These are phyloP conservation scores for Amylocystis lapponica DNA, from an alignment of 768 basidiomycete species.

Conservation along the genomic window DNA sequence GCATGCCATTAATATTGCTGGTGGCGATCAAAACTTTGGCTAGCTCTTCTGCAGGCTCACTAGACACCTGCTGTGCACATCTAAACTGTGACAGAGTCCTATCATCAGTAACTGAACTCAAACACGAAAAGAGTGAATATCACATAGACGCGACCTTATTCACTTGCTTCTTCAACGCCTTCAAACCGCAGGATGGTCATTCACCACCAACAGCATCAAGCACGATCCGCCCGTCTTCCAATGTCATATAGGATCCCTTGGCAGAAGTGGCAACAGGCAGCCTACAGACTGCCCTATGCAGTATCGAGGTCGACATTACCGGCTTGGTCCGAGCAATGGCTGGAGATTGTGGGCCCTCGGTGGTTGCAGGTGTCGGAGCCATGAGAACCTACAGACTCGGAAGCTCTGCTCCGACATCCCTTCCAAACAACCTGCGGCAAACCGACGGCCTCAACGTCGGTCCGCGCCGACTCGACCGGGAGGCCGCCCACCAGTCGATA, in stretches of 20 bases:
- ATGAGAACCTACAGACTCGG: too few relatives aligned
- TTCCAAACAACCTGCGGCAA: too few relatives aligned
- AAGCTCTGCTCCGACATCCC: too few relatives aligned
- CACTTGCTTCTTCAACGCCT: constrained; percentile 75
- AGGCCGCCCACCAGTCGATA: too few relatives aligned
- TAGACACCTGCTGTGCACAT: constrained; percentile 86
- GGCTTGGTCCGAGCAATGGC: background rate
- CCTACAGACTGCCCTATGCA: constrained; percentile 58
- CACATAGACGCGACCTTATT: constrained; percentile 71
- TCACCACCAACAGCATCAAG: constrained; percentile 83
- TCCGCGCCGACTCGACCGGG: too few relatives aligned
- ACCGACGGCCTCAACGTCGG: too few relatives aligned
- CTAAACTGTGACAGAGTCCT: constrained; percentile 29
- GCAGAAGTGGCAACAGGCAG: constrained; percentile 64
- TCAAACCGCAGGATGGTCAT: constrained; percentile 63
- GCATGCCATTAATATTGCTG: constrained; percentile 71
- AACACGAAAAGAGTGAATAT: too few relatives aligned
- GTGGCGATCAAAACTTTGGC: constrained; percentile 59
- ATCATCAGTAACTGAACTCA: too few relatives aligned
- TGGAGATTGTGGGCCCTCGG: background rate
- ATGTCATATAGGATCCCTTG: constrained; percentile 64
- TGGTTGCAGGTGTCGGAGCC: constrained; percentile 2
- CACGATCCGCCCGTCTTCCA: constrained; percentile 62
- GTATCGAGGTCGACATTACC: constrained; percentile 18
- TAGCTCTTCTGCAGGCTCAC: constrained; percentile 74